Evolutionary conservation across 2,329 filamentous ascomycete genomes (phyloP).

Genomic region (Helotiales sp.): DNA sequence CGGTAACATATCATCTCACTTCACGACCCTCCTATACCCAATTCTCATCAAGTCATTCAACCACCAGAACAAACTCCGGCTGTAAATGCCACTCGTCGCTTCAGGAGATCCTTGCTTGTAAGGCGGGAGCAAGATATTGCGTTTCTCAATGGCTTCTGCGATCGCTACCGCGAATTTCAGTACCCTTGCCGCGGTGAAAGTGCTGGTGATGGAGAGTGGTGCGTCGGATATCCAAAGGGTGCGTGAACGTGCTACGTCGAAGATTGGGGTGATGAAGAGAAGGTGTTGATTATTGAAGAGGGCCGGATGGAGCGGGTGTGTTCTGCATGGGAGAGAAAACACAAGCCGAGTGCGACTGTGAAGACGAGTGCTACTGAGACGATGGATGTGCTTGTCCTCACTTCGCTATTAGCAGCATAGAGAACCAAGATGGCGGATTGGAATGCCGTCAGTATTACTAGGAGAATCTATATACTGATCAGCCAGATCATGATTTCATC

Average conservation of each 20-base stretch:
- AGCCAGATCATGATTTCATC: background rate
- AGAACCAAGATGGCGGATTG: conserved; percentile 30
- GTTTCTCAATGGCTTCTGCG: conserved; percentile 49
- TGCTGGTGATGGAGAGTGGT: conserved; percentile 45
- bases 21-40: conserved; percentile 32
- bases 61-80: conserved; percentile 48
- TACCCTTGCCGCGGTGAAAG: conserved; percentile 38
- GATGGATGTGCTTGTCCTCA: conserved; percentile 28
- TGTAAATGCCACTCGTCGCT: conserved; percentile 47
- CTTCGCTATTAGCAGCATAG: conserved; percentile 11
- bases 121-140: conserved; percentile 39
- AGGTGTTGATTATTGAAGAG: conserved; percentile 34
- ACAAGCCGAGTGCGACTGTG: conserved; percentile 30
- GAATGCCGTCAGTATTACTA: conserved; percentile 30
- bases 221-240: conserved; percentile 37
- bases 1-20: conserved; percentile 42
- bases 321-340: conserved; percentile 34
- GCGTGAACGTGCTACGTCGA: conserved; percentile 35
- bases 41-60: conserved; percentile 45
- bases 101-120: conserved; percentile 45
- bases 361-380: conserved; percentile 30
- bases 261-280: conserved; percentile 36
- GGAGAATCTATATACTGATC: conserved; percentile 38
- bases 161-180: conserved; percentile 43
- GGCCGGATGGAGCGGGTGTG: conserved; percentile 36